Conservation (phyloP, 2,329 filamentous ascomycete genomes). For the Colletotrichum brevisporum region DNA sequence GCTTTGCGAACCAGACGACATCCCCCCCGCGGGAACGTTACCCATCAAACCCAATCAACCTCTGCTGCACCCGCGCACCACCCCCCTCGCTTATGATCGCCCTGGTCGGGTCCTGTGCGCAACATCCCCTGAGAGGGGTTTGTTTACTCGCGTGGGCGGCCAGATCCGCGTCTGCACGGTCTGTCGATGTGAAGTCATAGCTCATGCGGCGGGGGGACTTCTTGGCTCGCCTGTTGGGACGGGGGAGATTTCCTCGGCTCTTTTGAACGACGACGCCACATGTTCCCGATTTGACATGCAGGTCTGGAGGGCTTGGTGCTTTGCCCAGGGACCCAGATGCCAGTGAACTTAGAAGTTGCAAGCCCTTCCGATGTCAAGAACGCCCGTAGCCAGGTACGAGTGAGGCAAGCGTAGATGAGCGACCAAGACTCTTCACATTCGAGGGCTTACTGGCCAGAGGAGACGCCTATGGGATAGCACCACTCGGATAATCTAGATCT, state of each 20-base stretch:
- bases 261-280: too few relatives aligned
- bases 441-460: too few relatives aligned
- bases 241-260: neutral
- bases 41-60: neutral
- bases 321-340: too few relatives aligned
- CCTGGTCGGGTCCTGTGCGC: constrained; percentile 1
- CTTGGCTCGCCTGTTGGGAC: constrained; percentile 2
- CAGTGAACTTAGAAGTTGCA: too few relatives aligned
- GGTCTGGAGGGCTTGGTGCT: too few relatives aligned
- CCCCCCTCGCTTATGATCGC: constrained; percentile 5
- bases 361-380: too few relatives aligned
- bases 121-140: constrained; percentile 2
- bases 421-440: too few relatives aligned
- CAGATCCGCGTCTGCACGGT: constrained; percentile 25
- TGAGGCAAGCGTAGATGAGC: too few relatives aligned
- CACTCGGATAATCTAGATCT: too few relatives aligned
- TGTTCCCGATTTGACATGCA: too few relatives aligned
- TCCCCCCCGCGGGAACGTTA: neutral
- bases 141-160: constrained; percentile 13
- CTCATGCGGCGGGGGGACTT: neutral
- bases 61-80: neutral
- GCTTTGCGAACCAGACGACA: neutral
- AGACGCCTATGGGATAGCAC: too few relatives aligned
- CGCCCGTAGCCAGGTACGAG: too few relatives aligned
- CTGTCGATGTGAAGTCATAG: constrained; percentile 14